phyloP scores from a whole-genome alignment of 2,329 filamentous ascomycete genomes.

The Aspergillus terreus region DNA sequence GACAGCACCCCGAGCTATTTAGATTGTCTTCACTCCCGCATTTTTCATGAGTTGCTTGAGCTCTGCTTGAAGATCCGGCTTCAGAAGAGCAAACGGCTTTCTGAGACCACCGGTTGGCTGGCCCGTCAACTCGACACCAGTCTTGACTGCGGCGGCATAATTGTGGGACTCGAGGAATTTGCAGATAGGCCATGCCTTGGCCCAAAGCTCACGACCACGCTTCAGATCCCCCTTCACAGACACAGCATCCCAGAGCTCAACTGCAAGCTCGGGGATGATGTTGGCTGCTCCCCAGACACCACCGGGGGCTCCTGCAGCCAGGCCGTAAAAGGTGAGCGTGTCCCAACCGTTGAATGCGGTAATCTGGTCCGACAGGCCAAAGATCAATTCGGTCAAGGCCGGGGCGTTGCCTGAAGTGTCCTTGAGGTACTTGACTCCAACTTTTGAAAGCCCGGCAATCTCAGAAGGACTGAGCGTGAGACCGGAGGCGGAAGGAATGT shows the following conservation, averaged over 20 bases:
- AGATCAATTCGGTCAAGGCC: slow-evolving; percentile 48
- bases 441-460: slow-evolving; percentile 42
- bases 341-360: slow-evolving; percentile 54
- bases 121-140: slow-evolving; percentile 47
- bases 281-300: slow-evolving; percentile 52
- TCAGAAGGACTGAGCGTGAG: slow-evolving; percentile 40
- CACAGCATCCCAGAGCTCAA: slow-evolving; percentile 48
- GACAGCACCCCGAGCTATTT: background rate
- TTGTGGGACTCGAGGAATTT: slow-evolving; percentile 50
- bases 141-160: slow-evolving; percentile 48
- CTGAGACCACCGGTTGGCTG: slow-evolving; percentile 46
- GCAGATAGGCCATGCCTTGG: slow-evolving; percentile 49
- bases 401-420: slow-evolving; percentile 53
- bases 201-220: slow-evolving; percentile 46
- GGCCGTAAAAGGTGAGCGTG: slow-evolving; percentile 51
- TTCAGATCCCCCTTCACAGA: slow-evolving; percentile 42
- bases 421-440: slow-evolving; percentile 50
- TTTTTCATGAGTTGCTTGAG: slow-evolving; percentile 35
- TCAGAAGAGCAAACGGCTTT: slow-evolving; percentile 47
- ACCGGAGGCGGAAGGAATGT: slow-evolving; percentile 49
- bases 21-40: slow-evolving; percentile 37
- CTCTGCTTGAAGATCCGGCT: slow-evolving; percentile 30
- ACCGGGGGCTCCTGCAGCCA: slow-evolving; percentile 49
- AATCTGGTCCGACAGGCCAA: slow-evolving; percentile 39
- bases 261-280: slow-evolving; percentile 48